phyloP scores from a whole-genome alignment of 106 monocot species.

The Dioscorea zingiberensis region DNA sequence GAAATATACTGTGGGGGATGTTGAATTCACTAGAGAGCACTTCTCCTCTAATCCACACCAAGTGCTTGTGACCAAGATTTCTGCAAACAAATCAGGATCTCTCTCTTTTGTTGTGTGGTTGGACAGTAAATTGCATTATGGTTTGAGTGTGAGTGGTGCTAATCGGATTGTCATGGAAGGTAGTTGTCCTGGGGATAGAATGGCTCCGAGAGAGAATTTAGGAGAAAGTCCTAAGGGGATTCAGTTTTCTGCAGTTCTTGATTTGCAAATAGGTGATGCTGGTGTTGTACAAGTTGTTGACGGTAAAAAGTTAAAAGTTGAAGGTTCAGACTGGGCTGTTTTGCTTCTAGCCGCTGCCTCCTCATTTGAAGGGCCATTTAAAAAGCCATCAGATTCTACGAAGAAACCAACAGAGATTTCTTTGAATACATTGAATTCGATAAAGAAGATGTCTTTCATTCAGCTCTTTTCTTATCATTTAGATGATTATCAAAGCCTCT shows the following conservation, averaged over 20 bases:
- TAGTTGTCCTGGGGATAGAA: constrained; percentile 54
- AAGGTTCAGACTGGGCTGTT: constrained; percentile 69
- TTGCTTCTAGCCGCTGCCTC: constrained; percentile 68
- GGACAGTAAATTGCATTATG: constrained; percentile 54
- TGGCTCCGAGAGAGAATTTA: constrained; percentile 23
- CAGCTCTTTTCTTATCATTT: constrained; percentile 68
- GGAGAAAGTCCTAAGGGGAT: constrained; percentile 52
- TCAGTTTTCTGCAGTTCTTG: constrained; percentile 66
- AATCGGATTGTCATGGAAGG: constrained; percentile 66
- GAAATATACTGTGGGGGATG: constrained; percentile 48
- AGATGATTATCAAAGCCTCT: constrained; percentile 84
- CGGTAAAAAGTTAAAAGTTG: constrained; percentile 63
- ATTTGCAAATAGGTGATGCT: constrained; percentile 51
- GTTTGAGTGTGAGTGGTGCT: constrained; percentile 19
- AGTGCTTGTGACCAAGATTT: constrained; percentile 66
- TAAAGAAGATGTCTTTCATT: constrained; percentile 48
- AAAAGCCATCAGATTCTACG: constrained; percentile 66
- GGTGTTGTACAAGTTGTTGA: constrained; percentile 41
- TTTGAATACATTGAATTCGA: constrained; percentile 17
- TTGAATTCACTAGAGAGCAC: constrained; percentile 71
- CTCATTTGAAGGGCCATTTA: constrained; percentile 80
- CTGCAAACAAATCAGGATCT: constrained; percentile 46
- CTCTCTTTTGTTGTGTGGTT: constrained; percentile 62
- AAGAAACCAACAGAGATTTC: constrained; percentile 41
- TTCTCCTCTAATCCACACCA: constrained; percentile 86